phyloP scores from a whole-genome alignment of 495 filamentous ascomycete genomes.

The Penicillium egyptiacum region DNA sequence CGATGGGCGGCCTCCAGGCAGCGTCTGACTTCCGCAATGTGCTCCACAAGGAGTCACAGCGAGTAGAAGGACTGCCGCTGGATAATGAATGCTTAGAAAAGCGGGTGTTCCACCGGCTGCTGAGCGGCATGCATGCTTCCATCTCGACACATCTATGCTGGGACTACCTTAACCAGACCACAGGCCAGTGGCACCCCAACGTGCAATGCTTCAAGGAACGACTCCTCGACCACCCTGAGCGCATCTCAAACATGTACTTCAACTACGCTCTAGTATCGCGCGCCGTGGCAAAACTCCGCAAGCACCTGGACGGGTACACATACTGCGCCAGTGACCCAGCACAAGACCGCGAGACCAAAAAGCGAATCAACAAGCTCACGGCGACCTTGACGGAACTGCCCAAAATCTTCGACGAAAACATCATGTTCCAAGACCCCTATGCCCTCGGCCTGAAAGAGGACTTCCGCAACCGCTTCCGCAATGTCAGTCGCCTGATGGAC shows the following conservation, averaged over 20 bases:
- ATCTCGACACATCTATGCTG: constrained; percentile 95
- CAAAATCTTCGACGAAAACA: constrained; percentile 87
- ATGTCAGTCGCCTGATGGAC: constrained; percentile 95
- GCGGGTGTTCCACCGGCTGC: constrained; percentile 90
- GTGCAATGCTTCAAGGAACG: constrained; percentile 83
- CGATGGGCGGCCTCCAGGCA: constrained; percentile 56
- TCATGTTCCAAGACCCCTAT: constrained; percentile 76
- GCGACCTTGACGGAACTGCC: constrained; percentile 61
- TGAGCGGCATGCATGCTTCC: constrained; percentile 96
- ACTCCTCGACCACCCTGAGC: constrained; percentile 79
- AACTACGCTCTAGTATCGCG: constrained; percentile 94
- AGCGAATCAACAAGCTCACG: constrained; percentile 73
- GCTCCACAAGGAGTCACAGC: constrained; percentile 68
- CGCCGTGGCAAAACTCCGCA: constrained; percentile 86
- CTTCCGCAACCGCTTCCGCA: constrained; percentile 95
- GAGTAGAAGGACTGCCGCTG: constrained; percentile 63
- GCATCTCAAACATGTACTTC: constrained; percentile 97
- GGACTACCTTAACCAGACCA: constrained; percentile 94
- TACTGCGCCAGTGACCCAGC: constrained; percentile 84
- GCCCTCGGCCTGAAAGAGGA: constrained; percentile 88
- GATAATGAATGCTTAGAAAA: constrained; percentile 97
- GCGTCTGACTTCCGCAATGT: constrained; percentile 82
- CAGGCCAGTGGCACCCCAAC: constrained; percentile 92
- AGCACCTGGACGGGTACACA: constrained; percentile 78
- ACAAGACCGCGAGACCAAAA: constrained; percentile 76